Evolutionary conservation across 495 filamentous ascomycete genomes (phyloP).

Genomic region (Trichoderma reesei): DNA sequence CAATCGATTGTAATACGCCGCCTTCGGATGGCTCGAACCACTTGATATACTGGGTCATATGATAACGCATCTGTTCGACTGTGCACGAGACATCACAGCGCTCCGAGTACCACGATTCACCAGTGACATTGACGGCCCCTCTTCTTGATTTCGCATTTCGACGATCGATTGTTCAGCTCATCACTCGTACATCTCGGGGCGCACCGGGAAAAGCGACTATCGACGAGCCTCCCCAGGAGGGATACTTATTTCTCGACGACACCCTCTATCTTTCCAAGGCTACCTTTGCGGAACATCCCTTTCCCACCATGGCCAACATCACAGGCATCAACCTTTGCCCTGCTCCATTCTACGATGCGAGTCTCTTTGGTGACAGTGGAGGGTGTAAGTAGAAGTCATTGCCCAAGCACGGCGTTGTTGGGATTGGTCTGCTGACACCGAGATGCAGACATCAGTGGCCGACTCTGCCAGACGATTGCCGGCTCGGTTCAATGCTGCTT

Average conservation of each 20-base stretch:
- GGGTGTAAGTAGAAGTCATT: slow-evolving; percentile 49
- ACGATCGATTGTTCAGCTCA: background rate
- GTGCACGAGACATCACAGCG: background rate
- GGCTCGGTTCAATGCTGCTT: slow-evolving; percentile 58
- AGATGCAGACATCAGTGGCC: slow-evolving; percentile 54
- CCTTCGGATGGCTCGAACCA: background rate
- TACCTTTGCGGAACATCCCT: background rate
- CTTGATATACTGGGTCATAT: background rate
- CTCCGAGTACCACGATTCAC: background rate
- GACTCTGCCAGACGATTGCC: slow-evolving; percentile 39
- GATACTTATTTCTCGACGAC: background rate
- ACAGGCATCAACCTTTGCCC: slow-evolving; percentile 40
- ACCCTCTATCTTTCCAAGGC: background rate
- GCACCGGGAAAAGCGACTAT: background rate
- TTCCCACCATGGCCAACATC: slow-evolving; percentile 16
- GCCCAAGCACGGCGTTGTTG: background rate
- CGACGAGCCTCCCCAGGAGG: background rate
- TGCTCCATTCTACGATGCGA: slow-evolving; percentile 52
- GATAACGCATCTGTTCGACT: background rate
- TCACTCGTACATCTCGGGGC: background rate
- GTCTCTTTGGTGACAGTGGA: slow-evolving; percentile 40
- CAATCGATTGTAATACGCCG: background rate
- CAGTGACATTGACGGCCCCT: background rate
- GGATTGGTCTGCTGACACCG: background rate
- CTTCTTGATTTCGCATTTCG: background rate